A percentile compares a stretch with the other conserved stretches of the same genome.
Conservation (phyloP, 2,329 filamentous ascomycete species). For the Didymella pomorum region DNA sequence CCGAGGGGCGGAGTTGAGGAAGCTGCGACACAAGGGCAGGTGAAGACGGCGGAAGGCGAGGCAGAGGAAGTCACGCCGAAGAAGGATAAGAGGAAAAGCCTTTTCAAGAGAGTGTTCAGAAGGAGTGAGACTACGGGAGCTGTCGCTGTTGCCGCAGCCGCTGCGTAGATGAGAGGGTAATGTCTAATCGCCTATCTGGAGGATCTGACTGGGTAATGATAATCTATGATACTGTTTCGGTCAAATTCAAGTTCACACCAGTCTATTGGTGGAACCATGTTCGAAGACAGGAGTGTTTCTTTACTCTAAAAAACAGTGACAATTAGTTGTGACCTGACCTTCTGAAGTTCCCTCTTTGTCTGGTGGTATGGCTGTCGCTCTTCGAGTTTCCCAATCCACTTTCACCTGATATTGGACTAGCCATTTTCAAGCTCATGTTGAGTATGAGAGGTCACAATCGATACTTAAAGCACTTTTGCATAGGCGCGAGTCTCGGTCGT, state of each 20-base stretch:
- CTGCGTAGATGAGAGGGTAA: not conserved
- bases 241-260: not conserved
- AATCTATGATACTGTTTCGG: not conserved
- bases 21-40: constrained; percentile 6
- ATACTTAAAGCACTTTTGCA: too few relatives aligned
- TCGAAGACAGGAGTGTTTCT: not conserved
- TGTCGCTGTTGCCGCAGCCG: not conserved
- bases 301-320: too few relatives aligned
- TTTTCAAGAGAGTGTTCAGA: constrained; percentile 33
- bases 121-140: constrained; percentile 5
- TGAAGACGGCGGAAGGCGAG: not conserved
- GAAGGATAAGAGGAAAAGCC: constrained; percentile 24
- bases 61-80: not conserved
- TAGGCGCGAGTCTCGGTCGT: too few relatives aligned
- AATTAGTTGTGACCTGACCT: too few relatives aligned
- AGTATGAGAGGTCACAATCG: too few relatives aligned
- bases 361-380: too few relatives aligned
- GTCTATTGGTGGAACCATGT: not conserved
- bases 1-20: not conserved
- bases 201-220: not conserved
- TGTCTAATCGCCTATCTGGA: not conserved
- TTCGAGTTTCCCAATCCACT: not conserved
- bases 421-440: too few relatives aligned
- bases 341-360: too few relatives aligned
- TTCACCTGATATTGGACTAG: too few relatives aligned